These are phyloP conservation scores for Suhomyces coccinellae DNA, from an alignment of 1,139 yeast genomes.

Conservation along the genomic window DNA sequence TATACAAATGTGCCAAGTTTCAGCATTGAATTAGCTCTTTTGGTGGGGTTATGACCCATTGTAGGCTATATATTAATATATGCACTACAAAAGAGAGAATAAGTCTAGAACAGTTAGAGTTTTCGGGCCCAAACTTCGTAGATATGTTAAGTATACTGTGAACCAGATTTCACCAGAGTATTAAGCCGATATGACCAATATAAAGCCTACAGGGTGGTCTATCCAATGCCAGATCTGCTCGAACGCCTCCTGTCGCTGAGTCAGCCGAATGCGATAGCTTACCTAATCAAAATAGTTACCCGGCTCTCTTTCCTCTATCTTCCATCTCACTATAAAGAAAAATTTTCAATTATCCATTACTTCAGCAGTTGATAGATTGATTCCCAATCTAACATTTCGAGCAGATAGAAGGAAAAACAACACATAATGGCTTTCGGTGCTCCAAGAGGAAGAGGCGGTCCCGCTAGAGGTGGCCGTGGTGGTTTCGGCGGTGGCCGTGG, in stretches of 20 bases:
- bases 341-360: constrained; percentile 10
- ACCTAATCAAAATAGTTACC: constrained; percentile 21
- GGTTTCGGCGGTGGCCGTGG: constrained; percentile 45
- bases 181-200: too few relatives aligned
- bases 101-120: too few relatives aligned
- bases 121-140: not conserved
- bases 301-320: constrained; percentile 17
- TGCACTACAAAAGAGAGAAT: not conserved
- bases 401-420: constrained; percentile 9
- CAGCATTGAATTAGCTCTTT: not conserved
- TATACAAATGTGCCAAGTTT: not conserved
- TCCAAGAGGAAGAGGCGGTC: constrained; percentile 31
- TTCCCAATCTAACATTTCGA: constrained; percentile 8
- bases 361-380: constrained; percentile 12
- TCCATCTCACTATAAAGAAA: constrained; percentile 14
- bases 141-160: too few relatives aligned
- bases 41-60: not conserved
- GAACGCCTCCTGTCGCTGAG: not conserved
- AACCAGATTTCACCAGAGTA: too few relatives aligned
- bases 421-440: constrained; percentile 36
- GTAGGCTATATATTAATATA: not conserved
- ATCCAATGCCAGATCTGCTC: not conserved
- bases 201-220: not conserved
- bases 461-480: constrained; percentile 24
- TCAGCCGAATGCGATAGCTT: constrained; percentile 8